Evolutionary conservation across 2,329 filamentous ascomycete species (phyloP), one percentile per base, ranked within the genome.

Genomic region (Fusarium solani-melongenae): DNA sequence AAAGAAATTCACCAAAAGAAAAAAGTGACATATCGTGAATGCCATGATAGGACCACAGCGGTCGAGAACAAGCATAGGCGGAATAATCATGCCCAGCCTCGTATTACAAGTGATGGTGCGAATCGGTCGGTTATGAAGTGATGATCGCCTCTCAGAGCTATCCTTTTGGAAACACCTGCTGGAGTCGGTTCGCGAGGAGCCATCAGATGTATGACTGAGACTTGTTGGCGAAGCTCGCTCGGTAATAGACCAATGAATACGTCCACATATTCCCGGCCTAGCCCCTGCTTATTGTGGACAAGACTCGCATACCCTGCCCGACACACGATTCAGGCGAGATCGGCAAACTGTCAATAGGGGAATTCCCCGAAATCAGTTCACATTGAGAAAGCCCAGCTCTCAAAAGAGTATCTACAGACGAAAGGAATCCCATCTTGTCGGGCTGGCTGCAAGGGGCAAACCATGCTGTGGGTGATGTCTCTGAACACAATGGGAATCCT

Each of bases 391-490:
- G 31, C 41, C 53, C 38, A 34, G 27, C 3, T 44, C 41, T 66
- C 14, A 39, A 57, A 15, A 24, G 38, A 38, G 20, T 24, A 24
- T 60, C 38, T 46, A 9, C 17, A 44, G 20, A 60, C 20, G 22
- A 22, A 14, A n/a, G 29, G n/a, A 53, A 64, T 69, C 31, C 67
- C 56, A 17, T 5, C 14, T 27, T n/a, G 61, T 70, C 64, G 53
- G 58, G 27, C n/a, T 60, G 22, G 1, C 27, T 34, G 34, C 60
- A 29, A 34, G 24, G 14, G 53, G 60, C 60, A 51, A 24, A 33
- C 29, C 65, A 59, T 33, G 7, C n/a, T 24, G 7, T 14, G 14
- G 14, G 2, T 8, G 20, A 8, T n/a, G 10, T 17, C 36, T 10
- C 27, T 38, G 15, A 17, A 9, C 14, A n/a, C 29, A 24, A 24